Base-by-base conservation (phyloP, 2,329 filamentous ascomycete genomes). In the Sclerotinia sclerotiorum region DNA sequence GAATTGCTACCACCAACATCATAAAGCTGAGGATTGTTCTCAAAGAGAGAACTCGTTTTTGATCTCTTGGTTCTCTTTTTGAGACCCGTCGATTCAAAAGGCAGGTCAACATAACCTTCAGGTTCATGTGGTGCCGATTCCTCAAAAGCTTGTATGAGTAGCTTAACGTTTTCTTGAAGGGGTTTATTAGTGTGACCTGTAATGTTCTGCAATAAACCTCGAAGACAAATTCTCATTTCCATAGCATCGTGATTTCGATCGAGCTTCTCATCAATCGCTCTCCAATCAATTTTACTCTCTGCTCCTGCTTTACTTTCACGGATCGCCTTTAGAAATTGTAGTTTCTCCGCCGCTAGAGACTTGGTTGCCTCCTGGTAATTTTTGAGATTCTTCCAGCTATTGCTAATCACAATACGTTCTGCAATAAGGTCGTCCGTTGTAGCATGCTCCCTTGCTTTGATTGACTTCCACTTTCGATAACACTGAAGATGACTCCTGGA, bases 401-500 rank as follows among this genome's bases (percentile, higher is more conserved):
- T 72, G 55, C 76, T 76, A 49, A 78, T 75, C n/a, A 66, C 39
- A 64, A 70, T 52, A 21, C 65, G 60, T 48, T 67, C 29, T 69
- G 63, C 35, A 68, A 68, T 44, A 52, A 56, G 49, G 51, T 73
- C 72, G 24, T 74, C 67, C 15, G 58, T 70, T 29, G 73, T 71
- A 62, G 70, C 60, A 55, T 69, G 69, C 27, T 77, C 74, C 19
- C 74, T 70, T n/a, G 77, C 74, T 64, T 79, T 77, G 24, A 87
- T 72, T 39, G 80, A 77, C 69, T 84, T 85, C 88, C 89, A 93
- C 75, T 93, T 93, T 35, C 82, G 82, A 35, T 84, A 82, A 75
- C 90, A 92, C 76, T 92, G 89, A 32, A 91, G 82, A 3, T 88
- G 84, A 70, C 85, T 90, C 56, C 91, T 83, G 11, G 82, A 87